Conservation (phyloP, 768 basidiomycete genomes). For the Gloeophyllum trabeum region DNA sequence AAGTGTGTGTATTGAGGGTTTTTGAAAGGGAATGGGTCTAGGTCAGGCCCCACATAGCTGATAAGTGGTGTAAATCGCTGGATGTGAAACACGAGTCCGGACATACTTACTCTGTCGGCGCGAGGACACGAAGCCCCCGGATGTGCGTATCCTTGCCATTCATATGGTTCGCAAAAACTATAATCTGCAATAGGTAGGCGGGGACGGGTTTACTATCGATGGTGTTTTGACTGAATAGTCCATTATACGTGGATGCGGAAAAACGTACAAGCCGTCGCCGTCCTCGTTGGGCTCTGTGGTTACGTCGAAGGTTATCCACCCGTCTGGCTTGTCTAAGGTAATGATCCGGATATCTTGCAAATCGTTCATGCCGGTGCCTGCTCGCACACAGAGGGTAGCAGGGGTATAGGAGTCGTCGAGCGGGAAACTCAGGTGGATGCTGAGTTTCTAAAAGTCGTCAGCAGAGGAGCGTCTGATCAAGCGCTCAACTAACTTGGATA, state of each 20-base stretch:
- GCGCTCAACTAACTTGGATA: constrained; percentile 52
- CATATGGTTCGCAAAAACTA: constrained; percentile 90
- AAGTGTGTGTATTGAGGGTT: no score
- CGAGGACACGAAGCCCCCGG: constrained; percentile 79
- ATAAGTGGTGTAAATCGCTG: not conserved
- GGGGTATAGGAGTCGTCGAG: constrained; percentile 97
- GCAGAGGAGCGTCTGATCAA: not conserved
- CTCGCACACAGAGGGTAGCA: constrained; percentile 78
- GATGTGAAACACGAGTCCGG: not conserved
- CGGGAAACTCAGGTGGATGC: constrained; percentile 68
- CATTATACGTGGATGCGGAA: no score
- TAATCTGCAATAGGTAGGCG: constrained; percentile 84
- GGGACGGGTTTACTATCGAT: constrained; percentile 86
- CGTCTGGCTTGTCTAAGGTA: constrained; percentile 83
- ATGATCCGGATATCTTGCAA: constrained; percentile 85
- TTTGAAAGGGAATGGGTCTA: constrained; percentile 69
- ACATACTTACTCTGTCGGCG: constrained; percentile 61
- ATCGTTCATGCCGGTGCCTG: constrained; percentile 86
- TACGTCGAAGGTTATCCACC: constrained; percentile 86
- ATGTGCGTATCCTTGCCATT: constrained; percentile 99
- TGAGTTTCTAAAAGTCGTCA: constrained; percentile 58
- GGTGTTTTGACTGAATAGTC: no score
- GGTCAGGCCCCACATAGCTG: constrained; percentile 19
- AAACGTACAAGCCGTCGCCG: constrained; percentile 63
- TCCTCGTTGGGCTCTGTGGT: constrained; percentile 73